Percentiles rank a stretch among this genome's conserved stretches.
phyloP scores from a whole-genome alignment of 805 yeast species.

The Torulaspora maleeae region DNA sequence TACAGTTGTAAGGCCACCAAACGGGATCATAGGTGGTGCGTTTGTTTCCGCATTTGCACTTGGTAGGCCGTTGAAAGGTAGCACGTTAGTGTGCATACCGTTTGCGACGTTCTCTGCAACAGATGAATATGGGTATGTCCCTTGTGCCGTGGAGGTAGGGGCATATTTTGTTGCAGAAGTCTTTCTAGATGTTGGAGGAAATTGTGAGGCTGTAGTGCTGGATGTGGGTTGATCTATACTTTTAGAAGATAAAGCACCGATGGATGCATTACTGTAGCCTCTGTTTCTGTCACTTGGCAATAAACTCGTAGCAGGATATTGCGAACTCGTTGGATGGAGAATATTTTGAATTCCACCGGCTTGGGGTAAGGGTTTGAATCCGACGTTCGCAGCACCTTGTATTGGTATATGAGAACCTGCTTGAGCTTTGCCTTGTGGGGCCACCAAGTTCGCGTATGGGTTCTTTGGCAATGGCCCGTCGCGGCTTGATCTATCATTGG shows the following conservation, averaged over 20 bases:
- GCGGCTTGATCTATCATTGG: constrained; percentile 4
- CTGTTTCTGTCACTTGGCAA: constrained; percentile 16
- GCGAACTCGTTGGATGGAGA: constrained; percentile 5
- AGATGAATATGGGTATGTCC: not conserved
- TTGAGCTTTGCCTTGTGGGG: constrained; percentile 1
- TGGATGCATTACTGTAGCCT: constrained; percentile 26
- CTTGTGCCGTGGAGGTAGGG: constrained; percentile 7
- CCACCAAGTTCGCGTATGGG: constrained; percentile 17
- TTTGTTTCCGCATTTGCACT: not conserved
- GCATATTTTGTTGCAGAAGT: constrained; percentile 9
- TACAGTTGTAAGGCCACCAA: not conserved
- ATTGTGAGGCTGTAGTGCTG: not conserved
- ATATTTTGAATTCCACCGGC: constrained; percentile 1
- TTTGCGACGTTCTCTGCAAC: not conserved
- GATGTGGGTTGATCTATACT: not conserved
- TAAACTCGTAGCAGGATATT: constrained; percentile 1
- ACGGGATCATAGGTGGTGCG: constrained; percentile 1
- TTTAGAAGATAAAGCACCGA: constrained; percentile 2
- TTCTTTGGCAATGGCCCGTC: constrained; percentile 10
- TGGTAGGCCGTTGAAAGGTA: not conserved
- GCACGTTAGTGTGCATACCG: not conserved
- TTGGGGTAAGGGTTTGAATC: constrained; percentile 6
- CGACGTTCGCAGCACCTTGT: constrained; percentile 12
- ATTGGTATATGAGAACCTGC: constrained; percentile 3
- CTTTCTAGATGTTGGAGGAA: constrained; percentile 1